Percentiles rank a stretch among this genome's conserved stretches.
phyloP scores from a whole-genome alignment of 768 basidiomycete species.

The Lentinus tigrinus region DNA sequence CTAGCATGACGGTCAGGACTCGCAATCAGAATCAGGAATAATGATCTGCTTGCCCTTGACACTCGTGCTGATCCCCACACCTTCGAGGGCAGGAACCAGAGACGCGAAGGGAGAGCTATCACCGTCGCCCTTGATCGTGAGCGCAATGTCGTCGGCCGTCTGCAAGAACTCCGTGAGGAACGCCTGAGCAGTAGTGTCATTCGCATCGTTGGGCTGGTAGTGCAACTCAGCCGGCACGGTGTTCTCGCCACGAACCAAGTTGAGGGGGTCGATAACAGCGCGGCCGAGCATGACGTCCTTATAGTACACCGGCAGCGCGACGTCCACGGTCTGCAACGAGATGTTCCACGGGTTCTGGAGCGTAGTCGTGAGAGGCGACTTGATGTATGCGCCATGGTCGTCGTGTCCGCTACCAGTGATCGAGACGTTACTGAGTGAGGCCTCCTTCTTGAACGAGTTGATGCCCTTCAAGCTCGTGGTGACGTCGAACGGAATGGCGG shows the following conservation, averaged over 20 bases:
- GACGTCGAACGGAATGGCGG: conserved; percentile 62
- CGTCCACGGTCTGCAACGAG: conserved; percentile 54
- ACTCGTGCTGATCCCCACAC: conserved; percentile 48
- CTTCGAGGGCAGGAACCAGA: conserved; percentile 52
- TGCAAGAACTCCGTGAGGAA: conserved; percentile 65
- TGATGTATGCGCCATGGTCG: conserved; percentile 58
- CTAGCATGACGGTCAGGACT: conserved; percentile 20
- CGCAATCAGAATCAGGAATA: conserved; percentile 12
- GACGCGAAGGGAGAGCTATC: conserved; percentile 63
- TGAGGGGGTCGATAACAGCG: conserved; percentile 55
- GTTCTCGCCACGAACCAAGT: conserved; percentile 60
- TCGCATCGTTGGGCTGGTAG: conserved; percentile 62
- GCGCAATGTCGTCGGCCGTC: conserved; percentile 42
- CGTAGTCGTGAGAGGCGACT: conserved; percentile 53
- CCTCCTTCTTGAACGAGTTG: conserved; percentile 53
- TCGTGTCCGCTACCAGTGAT: conserved; percentile 65
- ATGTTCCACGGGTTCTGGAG: conserved; percentile 70
- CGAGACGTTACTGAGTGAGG: conserved; percentile 52
- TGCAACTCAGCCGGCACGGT: conserved; percentile 57
- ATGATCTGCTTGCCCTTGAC: conserved; percentile 37
- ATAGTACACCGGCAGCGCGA: conserved; percentile 59
- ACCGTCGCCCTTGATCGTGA: conserved; percentile 60
- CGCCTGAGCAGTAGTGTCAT: conserved; percentile 62
- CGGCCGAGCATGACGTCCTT: conserved; percentile 56
- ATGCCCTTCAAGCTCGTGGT: conserved; percentile 60